A percentile compares a stretch with the other conserved stretches of the same genome.
phyloP scores from a whole-genome alignment of 257 asterid species.

The Dorcoceras hygrometricum region DNA sequence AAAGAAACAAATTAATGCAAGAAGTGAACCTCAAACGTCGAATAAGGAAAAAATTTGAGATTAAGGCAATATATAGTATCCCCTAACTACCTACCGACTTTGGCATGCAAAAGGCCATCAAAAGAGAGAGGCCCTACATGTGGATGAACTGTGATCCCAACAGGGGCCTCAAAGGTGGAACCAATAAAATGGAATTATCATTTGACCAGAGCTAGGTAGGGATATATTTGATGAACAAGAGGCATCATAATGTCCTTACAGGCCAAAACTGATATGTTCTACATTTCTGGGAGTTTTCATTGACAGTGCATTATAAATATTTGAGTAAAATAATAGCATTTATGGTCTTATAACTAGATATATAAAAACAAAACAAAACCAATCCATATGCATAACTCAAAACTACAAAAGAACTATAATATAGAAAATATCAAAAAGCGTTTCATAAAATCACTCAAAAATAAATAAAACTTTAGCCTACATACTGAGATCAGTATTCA shows the following conservation, averaged over 20 bases:
- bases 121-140: not conserved
- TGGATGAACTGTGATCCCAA: not conserved
- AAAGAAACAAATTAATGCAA: slow-evolving; percentile 15
- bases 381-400: slow-evolving; percentile 15
- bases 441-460: not conserved
- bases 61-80: not conserved
- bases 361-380: not conserved
- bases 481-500: slow-evolving; percentile 7
- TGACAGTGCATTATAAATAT: not conserved
- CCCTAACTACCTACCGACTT: not conserved
- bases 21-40: slow-evolving; percentile 4
- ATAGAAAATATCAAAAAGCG: not conserved
- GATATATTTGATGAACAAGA: too few relatives aligned
- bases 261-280: not conserved
- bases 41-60: not conserved
- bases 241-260: not conserved
- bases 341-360: slow-evolving; percentile 16
- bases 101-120: not conserved
- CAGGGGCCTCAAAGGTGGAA: not conserved
- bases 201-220: not conserved
- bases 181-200: not conserved
- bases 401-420: not conserved
- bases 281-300: slow-evolving; percentile 8
- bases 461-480: not conserved
- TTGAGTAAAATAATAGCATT: not conserved